Evolutionary conservation across 345 rosid genomes (phyloP), one percentile per base, ranked within the genome.

Genomic region (Eucalyptus regnans): DNA sequence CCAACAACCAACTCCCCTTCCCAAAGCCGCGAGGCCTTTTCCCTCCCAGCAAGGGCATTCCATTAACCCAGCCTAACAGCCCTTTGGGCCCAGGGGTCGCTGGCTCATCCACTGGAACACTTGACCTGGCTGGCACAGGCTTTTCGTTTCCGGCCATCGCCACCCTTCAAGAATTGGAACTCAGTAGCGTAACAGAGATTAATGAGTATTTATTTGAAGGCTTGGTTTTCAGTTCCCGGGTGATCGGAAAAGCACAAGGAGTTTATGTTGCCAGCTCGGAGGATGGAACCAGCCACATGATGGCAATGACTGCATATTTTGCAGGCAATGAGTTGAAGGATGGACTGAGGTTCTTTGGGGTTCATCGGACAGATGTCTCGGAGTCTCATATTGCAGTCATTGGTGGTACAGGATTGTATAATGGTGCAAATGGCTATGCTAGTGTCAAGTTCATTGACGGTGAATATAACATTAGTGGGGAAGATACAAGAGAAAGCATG

Each of bases 361-460:
- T 92, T 25, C 89, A 91, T 29, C 68, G 89, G 90, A 90, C 86
- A 11, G 93, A 90, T 62, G 91, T 43, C 31, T 50, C 29, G 23
- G 95, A 94, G 89, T 93, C 94, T 71, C 95, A 95, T 86, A 87
- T 95, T 5, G 94, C 96, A 3, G 94, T 95, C 12, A 93, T 94
- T 48, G 94, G 95, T 64, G 94, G 95, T 51, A 91, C 89, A 6
- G 95, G 96, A 50, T 90, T 91, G 88, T 94, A 90, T 89, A 46
- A 87, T 37, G 88, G 89, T 41, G 94, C 95, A 37, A 95, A 94
- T 90, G 96, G 96, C 37, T 92, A 93, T 88, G 96, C 95, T 46
- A 90, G 90, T 4, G 89, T 94, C 33, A 93, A 92, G 91, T 87
- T 88, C n/a, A 88, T 89, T 5, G 54, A 54, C 62, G 58, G 87